A percentile compares a stretch with the other conserved stretches of the same genome.
These are phyloP conservation scores for Prinsepia uniflora DNA, from an alignment of 306 rosid genomes.

Conservation along the genomic window DNA sequence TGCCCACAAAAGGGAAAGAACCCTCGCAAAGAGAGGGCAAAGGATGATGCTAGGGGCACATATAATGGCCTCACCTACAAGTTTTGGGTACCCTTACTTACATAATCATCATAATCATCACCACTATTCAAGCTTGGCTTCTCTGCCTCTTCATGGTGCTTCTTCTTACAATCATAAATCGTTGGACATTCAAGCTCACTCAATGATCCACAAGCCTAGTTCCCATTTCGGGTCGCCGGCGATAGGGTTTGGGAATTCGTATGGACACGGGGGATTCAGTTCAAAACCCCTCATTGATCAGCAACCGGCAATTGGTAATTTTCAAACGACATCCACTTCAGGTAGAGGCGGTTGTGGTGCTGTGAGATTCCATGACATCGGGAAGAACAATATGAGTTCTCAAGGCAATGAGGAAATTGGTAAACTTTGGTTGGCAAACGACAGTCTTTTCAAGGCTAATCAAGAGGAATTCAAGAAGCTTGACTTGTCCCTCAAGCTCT, in stretches of 20 bases:
- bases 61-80: constrained; percentile 38
- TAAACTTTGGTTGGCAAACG: constrained; percentile 34
- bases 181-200: constrained; percentile 54
- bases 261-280: constrained; percentile 31
- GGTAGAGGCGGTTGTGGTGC: constrained; percentile 23
- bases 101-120: constrained; percentile 29
- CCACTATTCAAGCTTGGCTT: constrained; percentile 35
- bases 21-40: constrained; percentile 61
- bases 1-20: constrained; percentile 81
- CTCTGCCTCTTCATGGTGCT: constrained; percentile 49
- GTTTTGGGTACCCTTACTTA: constrained; percentile 43
- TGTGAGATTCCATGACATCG: constrained; percentile 18
- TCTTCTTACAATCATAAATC: constrained; percentile 20
- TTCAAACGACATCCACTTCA: neutral
- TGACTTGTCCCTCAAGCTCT: constrained; percentile 68
- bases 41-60: constrained; percentile 37
- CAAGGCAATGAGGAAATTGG: constrained; percentile 23
- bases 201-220: constrained; percentile 45
- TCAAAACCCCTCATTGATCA: constrained; percentile 37
- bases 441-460: constrained; percentile 30
- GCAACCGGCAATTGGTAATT: constrained; percentile 48
- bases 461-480: constrained; percentile 53
- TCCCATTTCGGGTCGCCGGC: constrained; percentile 19
- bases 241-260: constrained; percentile 16
- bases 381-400: neutral